Evolutionary conservation across 2,329 filamentous ascomycete genomes (phyloP).

Genomic region (Colletotrichum sp.): DNA sequence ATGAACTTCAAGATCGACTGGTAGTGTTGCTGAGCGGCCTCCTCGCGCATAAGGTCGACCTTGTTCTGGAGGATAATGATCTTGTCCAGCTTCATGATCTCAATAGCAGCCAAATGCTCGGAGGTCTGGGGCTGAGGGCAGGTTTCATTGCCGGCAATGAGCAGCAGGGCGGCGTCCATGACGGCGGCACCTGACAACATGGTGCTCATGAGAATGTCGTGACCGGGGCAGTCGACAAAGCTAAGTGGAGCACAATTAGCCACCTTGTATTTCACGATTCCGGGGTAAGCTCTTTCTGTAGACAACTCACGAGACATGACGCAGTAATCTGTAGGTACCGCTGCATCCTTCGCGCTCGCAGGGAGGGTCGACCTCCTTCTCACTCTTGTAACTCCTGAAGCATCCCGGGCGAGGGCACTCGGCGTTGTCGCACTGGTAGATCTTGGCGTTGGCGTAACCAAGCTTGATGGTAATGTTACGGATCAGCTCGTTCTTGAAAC

Average conservation of each 20-base stretch:
- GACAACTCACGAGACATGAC: slow-evolving; percentile 84
- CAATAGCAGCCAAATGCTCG: slow-evolving; percentile 97
- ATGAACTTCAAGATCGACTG: slow-evolving; percentile 99
- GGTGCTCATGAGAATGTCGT: slow-evolving; percentile 99
- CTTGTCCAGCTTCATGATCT: slow-evolving; percentile 99
- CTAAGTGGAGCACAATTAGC: slow-evolving; percentile 48
- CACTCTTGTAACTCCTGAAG: slow-evolving; percentile 97
- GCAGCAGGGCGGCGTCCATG: slow-evolving; percentile 96
- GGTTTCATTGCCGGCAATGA: slow-evolving; percentile 98
- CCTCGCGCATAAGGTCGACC: slow-evolving; percentile 97
- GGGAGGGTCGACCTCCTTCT: slow-evolving; percentile 96
- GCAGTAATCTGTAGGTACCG: slow-evolving; percentile 85
- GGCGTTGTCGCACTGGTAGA: slow-evolving; percentile 96
- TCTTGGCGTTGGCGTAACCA: slow-evolving; percentile 98
- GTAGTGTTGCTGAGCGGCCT: slow-evolving; percentile 91
- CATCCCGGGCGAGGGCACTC: slow-evolving; percentile 93
- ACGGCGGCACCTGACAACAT: slow-evolving; percentile 99
- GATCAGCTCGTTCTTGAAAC: slow-evolving; percentile 99
- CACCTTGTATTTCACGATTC: neutral
- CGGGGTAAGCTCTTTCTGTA: slow-evolving; percentile 1
- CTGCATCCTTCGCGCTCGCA: slow-evolving; percentile 93
- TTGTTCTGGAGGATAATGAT: slow-evolving; percentile 99
- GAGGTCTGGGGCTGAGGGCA: slow-evolving; percentile 98
- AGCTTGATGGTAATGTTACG: slow-evolving; percentile 99
- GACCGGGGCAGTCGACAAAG: slow-evolving; percentile 97